Base-by-base conservation (phyloP, 495 filamentous ascomycete genomes). In the Neurospora sublineolata region DNA sequence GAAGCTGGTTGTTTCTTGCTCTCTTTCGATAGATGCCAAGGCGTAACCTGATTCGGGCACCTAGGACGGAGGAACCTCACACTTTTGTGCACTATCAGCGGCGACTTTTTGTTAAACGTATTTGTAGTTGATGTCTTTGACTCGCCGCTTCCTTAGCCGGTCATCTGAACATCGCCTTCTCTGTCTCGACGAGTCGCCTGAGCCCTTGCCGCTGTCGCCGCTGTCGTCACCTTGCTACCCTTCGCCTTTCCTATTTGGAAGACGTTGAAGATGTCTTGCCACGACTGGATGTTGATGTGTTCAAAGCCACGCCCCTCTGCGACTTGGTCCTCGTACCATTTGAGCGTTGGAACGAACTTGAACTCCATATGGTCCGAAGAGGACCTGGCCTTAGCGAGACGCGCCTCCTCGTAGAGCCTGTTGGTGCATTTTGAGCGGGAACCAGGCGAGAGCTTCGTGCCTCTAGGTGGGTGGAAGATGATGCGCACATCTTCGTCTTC, bases 271-370 rank as follows among this genome's bases (percentile, higher is more conserved):
- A 84, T 78, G 20, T 69, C 73, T 23, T 79, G 75, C 75, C 78
- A 83, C 18, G 72, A 71, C 4, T 80, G 78, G 18, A 86, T 80
- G 27, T 75, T 73, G 2, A 85, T 74, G 37, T 83, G 82, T 52
- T 79, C 78, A 39, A 75, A 81, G 5, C 73, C 80, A 6, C 84
- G 75, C 0, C 83, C 83, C 68, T 84, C 83, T 1, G 68, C 73
- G 52, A 71, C 52, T 72, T 84, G 81, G 38, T 84, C 78, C 4
- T 73, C 71, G 69, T 85, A 86, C 84, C 84, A 86, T 6, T 82
- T 76, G 44, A 73, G 60, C 3, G 83, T 86, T 2, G 81, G 79
- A 33, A 71, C 69, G 69, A 83, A 84, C 39, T 74, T 69, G 71
- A 82, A 84, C 38, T 39, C 40, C 75, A 84, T 83, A 7, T 60